Evolutionary conservation across 192 early-diverging fungal species (phyloP), one percentile per base, ranked within the genome.

Genomic region (Backusella liffmaniae): DNA sequence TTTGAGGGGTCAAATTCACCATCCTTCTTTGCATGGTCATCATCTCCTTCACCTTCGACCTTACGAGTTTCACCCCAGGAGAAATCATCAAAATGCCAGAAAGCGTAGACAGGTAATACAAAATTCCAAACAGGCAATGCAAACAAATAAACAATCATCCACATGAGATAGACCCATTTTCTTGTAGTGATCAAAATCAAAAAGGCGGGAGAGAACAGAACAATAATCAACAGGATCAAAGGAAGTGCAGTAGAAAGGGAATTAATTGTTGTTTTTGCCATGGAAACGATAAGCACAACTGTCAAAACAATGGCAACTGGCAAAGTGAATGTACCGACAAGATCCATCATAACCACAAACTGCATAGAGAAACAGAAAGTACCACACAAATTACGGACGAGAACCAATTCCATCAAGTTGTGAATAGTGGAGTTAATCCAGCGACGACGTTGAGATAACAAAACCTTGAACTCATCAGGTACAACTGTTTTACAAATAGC

Each of bases 341-440:
- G 85, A 75, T 93, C 91, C 83, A 93, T 89, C 78, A 94, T 80
- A 62, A 93, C 86, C 5, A 92, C 91, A 78, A 95, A 93, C 84
- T 94, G 94, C 91, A 92, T 99, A 59, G 95, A 96, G 77, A 99
- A 94, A 79, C 97, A 99, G 83, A 99, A 99, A 4, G 94, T 97
- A 36, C 97, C 97, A 85, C 97, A 99, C 46, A 99, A 87, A 77
- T 97, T 95, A 70, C 92, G 90, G 39, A 99, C 96, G 51, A 94
- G 91, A 29, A 98, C 92, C 72, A 98, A 82, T 81, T 97, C 96
- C 62, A 97, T 77, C 76, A 98, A 84, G 80, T 98, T 98, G 83
- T 98, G 96, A 76, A 98, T 93, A 0, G 97, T 98, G 71, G 93
- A 94, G 85, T 98, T 98, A 84, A 98, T 98, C 97, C 97, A 98